phyloP scores from a whole-genome alignment of 371 early-diverging fungal species.

The Capillidium heterosporum region DNA sequence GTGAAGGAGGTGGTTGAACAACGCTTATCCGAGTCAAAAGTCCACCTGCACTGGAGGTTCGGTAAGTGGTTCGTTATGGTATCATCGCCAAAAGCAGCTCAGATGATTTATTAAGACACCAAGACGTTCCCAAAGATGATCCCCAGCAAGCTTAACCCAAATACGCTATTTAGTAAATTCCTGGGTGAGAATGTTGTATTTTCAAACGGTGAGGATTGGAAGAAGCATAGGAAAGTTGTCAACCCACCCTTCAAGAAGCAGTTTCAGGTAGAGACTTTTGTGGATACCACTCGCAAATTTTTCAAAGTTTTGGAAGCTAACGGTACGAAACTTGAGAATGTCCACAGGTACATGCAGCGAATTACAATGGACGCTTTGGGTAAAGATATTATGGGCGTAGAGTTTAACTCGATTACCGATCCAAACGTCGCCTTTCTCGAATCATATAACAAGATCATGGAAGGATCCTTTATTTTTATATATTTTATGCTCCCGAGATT shows the following conservation, averaged over 20 bases:
- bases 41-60: neutral
- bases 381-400: neutral
- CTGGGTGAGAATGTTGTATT: constrained; percentile 12
- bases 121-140: neutral
- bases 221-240: constrained; percentile 13
- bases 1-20: neutral
- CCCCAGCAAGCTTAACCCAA: neutral
- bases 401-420: neutral
- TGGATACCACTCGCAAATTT: neutral
- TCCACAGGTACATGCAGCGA: neutral
- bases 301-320: constrained; percentile 4
- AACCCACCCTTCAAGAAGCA: constrained; percentile 11
- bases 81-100: neutral
- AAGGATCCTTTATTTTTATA: neutral
- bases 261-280: neutral
- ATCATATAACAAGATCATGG: neutral
- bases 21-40: neutral
- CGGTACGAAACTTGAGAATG: constrained; percentile 15
- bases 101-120: neutral
- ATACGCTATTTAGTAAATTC: neutral
- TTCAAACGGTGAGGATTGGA: constrained; percentile 12
- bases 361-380: neutral
- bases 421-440: neutral
- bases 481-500: neutral
- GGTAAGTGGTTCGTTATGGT: neutral